These are phyloP conservation scores for Tranzscheliella williamsii DNA, from an alignment of 1,284 basidiomycete genomes.

Conservation along the genomic window DNA sequence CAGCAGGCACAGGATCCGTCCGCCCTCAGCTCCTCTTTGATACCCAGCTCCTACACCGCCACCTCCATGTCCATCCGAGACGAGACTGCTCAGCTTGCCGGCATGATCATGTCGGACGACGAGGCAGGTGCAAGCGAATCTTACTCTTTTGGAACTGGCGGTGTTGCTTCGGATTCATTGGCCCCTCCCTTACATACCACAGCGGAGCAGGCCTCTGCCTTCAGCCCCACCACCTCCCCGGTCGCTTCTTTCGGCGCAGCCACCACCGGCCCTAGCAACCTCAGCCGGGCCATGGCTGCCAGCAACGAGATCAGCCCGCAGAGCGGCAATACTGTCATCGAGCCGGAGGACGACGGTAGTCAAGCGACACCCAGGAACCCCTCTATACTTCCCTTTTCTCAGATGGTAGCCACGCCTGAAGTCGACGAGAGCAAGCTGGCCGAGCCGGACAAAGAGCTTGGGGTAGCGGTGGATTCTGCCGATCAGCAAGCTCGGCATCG, in stretches of 20 bases:
- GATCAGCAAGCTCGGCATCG: constrained; percentile 3
- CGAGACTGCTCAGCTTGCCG: constrained; percentile 55
- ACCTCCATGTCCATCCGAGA: constrained; percentile 51
- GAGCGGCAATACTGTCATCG: constrained; percentile 11
- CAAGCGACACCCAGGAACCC: constrained; percentile 24
- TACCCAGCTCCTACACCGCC: constrained; percentile 52
- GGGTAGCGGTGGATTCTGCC: not conserved
- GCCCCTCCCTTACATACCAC: constrained; percentile 6
- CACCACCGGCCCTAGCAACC: constrained; percentile 36
- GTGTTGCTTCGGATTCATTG: constrained; percentile 11
- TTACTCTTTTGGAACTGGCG: constrained; percentile 19
- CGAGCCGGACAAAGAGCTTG: constrained; percentile 1
- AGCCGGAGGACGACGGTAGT: constrained; percentile 24
- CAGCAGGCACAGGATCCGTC: constrained; percentile 25
- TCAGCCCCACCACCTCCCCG: constrained; percentile 28
- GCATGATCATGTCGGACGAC: constrained; percentile 49
- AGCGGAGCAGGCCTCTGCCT: not conserved
- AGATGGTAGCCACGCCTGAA: constrained; percentile 18
- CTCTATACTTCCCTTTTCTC: constrained; percentile 18
- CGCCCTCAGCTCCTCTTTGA: constrained; percentile 12
- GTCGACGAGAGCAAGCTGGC: constrained; percentile 11
- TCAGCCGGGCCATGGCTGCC: constrained; percentile 29
- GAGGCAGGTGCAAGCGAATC: constrained; percentile 30
- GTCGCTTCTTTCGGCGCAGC: constrained; percentile 19
- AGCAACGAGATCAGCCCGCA: constrained; percentile 16